A percentile compares a stretch with the other conserved stretches of the same genome.
phyloP scores from a whole-genome alignment of 139 green algal genomes.

The Asterochloris sp. region DNA sequence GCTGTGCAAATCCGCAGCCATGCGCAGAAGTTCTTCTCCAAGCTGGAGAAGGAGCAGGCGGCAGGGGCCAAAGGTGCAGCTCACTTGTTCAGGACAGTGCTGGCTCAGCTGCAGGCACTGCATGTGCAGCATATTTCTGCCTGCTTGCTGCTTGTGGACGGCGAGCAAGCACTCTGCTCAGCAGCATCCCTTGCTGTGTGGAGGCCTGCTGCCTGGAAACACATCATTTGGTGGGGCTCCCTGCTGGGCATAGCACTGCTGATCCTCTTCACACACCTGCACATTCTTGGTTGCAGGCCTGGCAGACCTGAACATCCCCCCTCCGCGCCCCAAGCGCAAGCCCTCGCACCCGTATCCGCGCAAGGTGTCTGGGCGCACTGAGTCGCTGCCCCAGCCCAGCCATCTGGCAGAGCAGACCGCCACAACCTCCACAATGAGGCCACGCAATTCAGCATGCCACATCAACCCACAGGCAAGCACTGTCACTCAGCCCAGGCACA shows the following conservation, averaged over 20 bases:
- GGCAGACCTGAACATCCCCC: constrained; percentile 68
- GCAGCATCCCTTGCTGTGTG: neutral
- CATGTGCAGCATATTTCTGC: neutral
- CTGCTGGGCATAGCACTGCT: no score
- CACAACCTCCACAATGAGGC: no score
- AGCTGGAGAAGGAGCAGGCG: constrained; percentile 55
- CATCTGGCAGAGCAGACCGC: neutral
- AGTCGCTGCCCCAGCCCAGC: neutral
- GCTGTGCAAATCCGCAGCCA: constrained; percentile 94
- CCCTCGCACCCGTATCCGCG: constrained; percentile 70
- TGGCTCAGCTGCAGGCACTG: no score
- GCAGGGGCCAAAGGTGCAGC: constrained; percentile 9
- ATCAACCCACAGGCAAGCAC: no score
- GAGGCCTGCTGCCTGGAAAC: neutral
- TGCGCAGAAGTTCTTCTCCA: constrained; percentile 92
- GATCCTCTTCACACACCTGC: no score
- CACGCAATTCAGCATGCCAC: no score
- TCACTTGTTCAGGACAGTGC: neutral
- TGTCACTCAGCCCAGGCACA: no score
- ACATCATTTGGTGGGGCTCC: neutral
- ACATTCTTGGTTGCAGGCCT: no score
- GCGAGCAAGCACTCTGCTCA: neutral
- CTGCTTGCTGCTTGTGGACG: neutral
- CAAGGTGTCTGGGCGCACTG: constrained; percentile 35
- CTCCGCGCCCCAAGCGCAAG: constrained; percentile 85